A percentile compares a stretch with the other conserved stretches of the same genome.
Evolutionary conservation across 176 grass and related monocot species (phyloP).

Genomic region (Musa acuminata): DNA sequence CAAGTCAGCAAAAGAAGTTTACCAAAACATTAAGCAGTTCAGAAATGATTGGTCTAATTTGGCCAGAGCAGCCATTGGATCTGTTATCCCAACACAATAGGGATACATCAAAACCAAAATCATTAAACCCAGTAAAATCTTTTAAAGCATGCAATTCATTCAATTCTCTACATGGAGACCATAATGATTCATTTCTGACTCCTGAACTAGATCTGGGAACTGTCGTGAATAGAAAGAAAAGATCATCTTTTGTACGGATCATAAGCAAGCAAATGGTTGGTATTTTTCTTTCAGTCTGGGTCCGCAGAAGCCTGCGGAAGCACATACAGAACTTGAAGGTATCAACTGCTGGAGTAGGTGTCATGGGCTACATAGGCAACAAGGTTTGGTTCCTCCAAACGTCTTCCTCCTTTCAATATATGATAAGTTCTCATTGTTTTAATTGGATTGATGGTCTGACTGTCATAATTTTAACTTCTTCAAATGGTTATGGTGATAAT

Average conservation of each 20-base stretch:
- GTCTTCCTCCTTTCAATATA: not conserved
- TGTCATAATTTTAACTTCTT: not conserved
- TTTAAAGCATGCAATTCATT: slow-evolving; percentile 47
- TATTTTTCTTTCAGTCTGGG: slow-evolving; percentile 74
- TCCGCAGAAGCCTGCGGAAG: slow-evolving; percentile 52
- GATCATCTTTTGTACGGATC: slow-evolving; percentile 50
- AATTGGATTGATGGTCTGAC: not conserved
- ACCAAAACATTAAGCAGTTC: slow-evolving; percentile 57
- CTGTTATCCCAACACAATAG: slow-evolving; percentile 25
- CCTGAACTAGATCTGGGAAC: slow-evolving; percentile 27
- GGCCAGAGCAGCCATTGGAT: slow-evolving; percentile 81
- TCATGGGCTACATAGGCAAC: slow-evolving; percentile 89
- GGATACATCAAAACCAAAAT: not conserved
- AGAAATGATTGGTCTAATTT: slow-evolving; percentile 82
- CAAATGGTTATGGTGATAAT: not conserved
- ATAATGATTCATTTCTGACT: not conserved
- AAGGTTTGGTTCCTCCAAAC: slow-evolving; percentile 35
- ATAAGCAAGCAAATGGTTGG: slow-evolving; percentile 98
- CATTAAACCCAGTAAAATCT: slow-evolving; percentile 29
- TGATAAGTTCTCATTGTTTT: slow-evolving; percentile 2
- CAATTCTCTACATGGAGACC: slow-evolving; percentile 43
- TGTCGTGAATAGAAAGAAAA: slow-evolving; percentile 34
- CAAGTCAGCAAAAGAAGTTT: slow-evolving; percentile 45
- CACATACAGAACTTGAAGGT: slow-evolving; percentile 83
- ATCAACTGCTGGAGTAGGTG: slow-evolving; percentile 81